A percentile compares a stretch with the other conserved stretches of the same genome.
Conservation (phyloP, 352 stramenopile species). For the Phytopythium helicoides region DNA sequence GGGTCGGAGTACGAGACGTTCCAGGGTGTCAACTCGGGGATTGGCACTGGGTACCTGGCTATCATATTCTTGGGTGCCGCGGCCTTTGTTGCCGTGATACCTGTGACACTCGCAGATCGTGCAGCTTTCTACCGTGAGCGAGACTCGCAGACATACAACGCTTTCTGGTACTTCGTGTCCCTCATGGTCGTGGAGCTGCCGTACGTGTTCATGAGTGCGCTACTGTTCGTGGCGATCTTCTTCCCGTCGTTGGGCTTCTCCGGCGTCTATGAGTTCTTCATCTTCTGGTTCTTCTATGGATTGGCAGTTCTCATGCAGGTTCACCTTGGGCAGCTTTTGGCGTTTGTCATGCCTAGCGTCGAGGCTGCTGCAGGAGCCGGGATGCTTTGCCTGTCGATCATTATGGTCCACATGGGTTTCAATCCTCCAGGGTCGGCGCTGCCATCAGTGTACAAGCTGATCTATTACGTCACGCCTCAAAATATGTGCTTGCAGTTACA, state of each 20-base stretch:
- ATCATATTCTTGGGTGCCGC: constrained; percentile 69
- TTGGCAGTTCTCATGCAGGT: constrained; percentile 40
- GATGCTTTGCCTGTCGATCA: too few species aligned
- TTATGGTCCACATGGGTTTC: constrained; percentile 42
- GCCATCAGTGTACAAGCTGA: constrained; percentile 20
- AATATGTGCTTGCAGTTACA: too few species aligned
- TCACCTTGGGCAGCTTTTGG: constrained; percentile 45
- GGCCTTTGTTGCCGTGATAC: constrained; percentile 58
- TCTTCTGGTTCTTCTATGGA: constrained; percentile 39
- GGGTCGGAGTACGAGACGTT: constrained; percentile 19
- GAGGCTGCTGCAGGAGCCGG: constrained; percentile 42
- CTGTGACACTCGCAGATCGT: constrained; percentile 67
- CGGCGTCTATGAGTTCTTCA: constrained; percentile 8
- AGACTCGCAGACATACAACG: constrained; percentile 71
- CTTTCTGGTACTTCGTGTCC: constrained; percentile 29
- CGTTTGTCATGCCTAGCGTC: constrained; percentile 67
- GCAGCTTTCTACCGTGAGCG: constrained; percentile 88
- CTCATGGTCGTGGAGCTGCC: constrained; percentile 54
- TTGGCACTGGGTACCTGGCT: constrained; percentile 64
- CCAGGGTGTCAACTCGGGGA: constrained; percentile 22
- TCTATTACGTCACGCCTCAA: constrained; percentile 23
- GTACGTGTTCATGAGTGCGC: constrained; percentile 22
- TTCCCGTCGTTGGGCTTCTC: constrained; percentile 54
- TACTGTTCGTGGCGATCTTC: constrained; percentile 41
- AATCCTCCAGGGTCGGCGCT: constrained; percentile 23